phyloP scores from a whole-genome alignment of 345 rosid genomes.

The Atalantia buxifolia region DNA sequence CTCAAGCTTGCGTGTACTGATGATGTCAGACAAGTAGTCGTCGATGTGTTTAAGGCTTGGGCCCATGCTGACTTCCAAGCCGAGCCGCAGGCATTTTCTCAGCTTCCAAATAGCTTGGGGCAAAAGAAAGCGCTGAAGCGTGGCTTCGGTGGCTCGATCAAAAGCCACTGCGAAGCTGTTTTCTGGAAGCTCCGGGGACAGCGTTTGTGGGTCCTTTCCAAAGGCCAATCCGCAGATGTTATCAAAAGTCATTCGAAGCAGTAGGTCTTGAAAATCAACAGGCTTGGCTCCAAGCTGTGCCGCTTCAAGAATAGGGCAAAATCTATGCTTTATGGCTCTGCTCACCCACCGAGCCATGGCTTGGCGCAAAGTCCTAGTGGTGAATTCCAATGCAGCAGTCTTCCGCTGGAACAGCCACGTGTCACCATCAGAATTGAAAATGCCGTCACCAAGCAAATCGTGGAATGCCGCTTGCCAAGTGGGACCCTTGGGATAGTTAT shows the following conservation, averaged over 20 bases:
- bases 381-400: conserved; percentile 83
- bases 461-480: conserved; percentile 74
- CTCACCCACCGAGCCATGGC: conserved; percentile 83
- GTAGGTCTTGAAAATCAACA: conserved; percentile 63
- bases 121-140: conserved; percentile 62
- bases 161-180: conserved; percentile 64
- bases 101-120: conserved; percentile 63
- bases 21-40: conserved; percentile 52
- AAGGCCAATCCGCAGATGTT: conserved; percentile 81
- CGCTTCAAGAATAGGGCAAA: conserved; percentile 57
- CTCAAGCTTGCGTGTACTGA: conserved; percentile 57
- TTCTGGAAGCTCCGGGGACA: conserved; percentile 51
- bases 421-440: conserved; percentile 73
- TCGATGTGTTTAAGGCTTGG: conserved; percentile 56
- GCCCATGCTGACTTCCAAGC: conserved; percentile 56
- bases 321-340: conserved; percentile 60
- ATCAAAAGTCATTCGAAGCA: conserved; percentile 76
- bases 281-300: conserved; percentile 42
- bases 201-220: conserved; percentile 65
- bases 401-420: conserved; percentile 77
- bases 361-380: conserved; percentile 74
- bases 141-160: conserved; percentile 74
- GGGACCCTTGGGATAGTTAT: conserved; percentile 79
- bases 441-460: conserved; percentile 70
- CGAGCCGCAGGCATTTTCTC: conserved; percentile 61